phyloP scores from a whole-genome alignment of 2,329 filamentous ascomycete species.

The Aureobasidium sp. region DNA sequence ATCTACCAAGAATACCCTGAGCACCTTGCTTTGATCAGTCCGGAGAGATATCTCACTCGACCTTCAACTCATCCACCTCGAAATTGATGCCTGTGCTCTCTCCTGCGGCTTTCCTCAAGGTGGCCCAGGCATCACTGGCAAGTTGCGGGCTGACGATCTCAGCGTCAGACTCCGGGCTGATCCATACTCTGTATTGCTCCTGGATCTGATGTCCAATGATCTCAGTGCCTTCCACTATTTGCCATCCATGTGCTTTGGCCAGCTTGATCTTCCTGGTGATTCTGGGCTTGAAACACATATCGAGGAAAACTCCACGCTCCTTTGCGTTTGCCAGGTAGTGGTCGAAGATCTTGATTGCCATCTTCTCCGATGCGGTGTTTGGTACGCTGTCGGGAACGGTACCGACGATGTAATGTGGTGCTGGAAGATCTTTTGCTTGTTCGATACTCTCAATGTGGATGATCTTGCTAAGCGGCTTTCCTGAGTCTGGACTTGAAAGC shows the following conservation, averaged over 20 bases:
- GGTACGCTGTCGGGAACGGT: constrained; percentile 31
- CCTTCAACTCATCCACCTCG: not conserved
- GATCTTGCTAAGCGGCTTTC: constrained; percentile 13
- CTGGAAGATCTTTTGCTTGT: constrained; percentile 18
- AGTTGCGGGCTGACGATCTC: not conserved
- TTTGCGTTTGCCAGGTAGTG: constrained; percentile 19
- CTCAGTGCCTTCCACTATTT: constrained; percentile 30
- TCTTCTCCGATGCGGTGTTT: constrained; percentile 21
- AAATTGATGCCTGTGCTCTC: not conserved
- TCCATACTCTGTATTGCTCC: constrained; percentile 32
- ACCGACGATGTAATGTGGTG: constrained; percentile 30
- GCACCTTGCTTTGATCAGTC: too few species aligned
- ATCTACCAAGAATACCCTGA: too few species aligned
- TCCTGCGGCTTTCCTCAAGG: not conserved
- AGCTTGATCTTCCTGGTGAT: constrained; percentile 30
- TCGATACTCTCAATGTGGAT: constrained; percentile 24
- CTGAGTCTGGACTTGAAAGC: not conserved
- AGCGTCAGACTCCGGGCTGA: not conserved
- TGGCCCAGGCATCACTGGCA: not conserved
- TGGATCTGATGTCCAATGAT: constrained; percentile 35
- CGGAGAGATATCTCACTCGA: not conserved
- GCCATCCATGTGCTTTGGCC: constrained; percentile 27
- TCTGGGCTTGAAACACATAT: constrained; percentile 37
- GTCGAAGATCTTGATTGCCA: constrained; percentile 20
- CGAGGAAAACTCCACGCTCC: constrained; percentile 28